Base-by-base conservation (phyloP, 2,329 filamentous ascomycete species). In the Calonectria pauciramosa region DNA sequence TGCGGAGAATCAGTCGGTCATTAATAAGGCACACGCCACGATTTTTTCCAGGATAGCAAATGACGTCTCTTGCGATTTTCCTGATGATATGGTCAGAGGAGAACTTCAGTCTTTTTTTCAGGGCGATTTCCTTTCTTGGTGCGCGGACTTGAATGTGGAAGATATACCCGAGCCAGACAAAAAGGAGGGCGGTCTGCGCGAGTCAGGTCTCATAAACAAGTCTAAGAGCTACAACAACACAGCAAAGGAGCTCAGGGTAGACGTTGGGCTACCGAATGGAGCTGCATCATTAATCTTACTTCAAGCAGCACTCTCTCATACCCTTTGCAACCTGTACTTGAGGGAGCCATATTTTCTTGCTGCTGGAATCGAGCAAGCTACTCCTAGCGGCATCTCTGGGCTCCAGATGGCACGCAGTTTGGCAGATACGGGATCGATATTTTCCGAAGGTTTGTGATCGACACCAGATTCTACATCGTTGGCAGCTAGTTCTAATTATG, bases 11-110 rank as follows among this genome's bases (percentile, higher is more conserved):
- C 52, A 67, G 28, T 14, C 28, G 4, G 8, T 71, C 18, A 51
- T 67, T 52, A 66, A 34, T 38, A 52, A 64, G 18, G 56, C 56
- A 9, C 68, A 70, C 5, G 30, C 41, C 23, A 70, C 41, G 5
- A 38, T 56, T 44, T 47, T 70, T 59, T 36, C 36, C 9, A 41
- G 20, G 5, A 7, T 70, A 2, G 44, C 38, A 26, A 32, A 23
- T 5, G 56, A 70, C 11, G 68, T 70, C 8, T 70, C 68, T 7
- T 52, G 41, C 32, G n/a, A 38, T 4, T 30, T 64, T 3, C 68
- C 68, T 10, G 68, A 70, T 23, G 68, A 70, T 47, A 64, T 51
- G 56, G 49, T 70, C 18, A 44, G 54, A 2, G 28, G 44, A 10
- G 44, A 70, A 41, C 32, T 70, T 0, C 38, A 52, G 23, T 26